phyloP scores from a whole-genome alignment of 1,139 yeast species.

The Blastobotrys capitulatus region DNA sequence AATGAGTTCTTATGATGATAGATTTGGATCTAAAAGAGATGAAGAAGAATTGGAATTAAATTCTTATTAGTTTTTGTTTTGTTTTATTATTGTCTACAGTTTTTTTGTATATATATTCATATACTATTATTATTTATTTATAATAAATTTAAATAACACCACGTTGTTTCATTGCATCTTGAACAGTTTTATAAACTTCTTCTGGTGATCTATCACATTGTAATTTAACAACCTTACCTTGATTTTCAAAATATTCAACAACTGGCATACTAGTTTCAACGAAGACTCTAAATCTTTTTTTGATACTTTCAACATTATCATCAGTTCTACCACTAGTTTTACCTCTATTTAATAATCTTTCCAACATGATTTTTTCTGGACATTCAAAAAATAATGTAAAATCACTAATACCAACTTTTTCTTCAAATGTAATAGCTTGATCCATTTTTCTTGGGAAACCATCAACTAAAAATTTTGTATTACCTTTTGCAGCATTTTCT shows the following conservation, averaged over 20 bases:
- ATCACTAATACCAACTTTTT: conserved; percentile 64
- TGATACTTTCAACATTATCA: conserved; percentile 86
- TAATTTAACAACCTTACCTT: conserved; percentile 71
- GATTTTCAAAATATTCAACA: conserved; percentile 71
- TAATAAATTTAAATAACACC: neutral
- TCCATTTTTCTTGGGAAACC: conserved; percentile 99
- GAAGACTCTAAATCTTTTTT: conserved; percentile 81
- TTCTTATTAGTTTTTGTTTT: neutral
- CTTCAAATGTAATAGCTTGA: conserved; percentile 89
- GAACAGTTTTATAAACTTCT: conserved; percentile 66
- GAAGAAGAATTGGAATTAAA: neutral
- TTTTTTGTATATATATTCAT: neutral
- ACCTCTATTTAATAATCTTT: conserved; percentile 83
- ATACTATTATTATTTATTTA: neutral
- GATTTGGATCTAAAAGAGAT: neutral
- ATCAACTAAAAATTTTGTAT: conserved; percentile 68
- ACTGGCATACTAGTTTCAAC: conserved; percentile 93
- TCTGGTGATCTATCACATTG: conserved; percentile 78
- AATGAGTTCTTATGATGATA: neutral
- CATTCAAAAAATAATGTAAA: conserved; percentile 90
- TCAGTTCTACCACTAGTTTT: conserved; percentile 92
- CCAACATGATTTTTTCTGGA: conserved; percentile 83
- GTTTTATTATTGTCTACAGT: neutral
- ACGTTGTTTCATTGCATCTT: conserved; percentile 49
- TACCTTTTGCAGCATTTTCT: conserved; percentile 48